Evolutionary conservation across 768 basidiomycete species (phyloP).

Genomic region (Amanita molliuscula): DNA sequence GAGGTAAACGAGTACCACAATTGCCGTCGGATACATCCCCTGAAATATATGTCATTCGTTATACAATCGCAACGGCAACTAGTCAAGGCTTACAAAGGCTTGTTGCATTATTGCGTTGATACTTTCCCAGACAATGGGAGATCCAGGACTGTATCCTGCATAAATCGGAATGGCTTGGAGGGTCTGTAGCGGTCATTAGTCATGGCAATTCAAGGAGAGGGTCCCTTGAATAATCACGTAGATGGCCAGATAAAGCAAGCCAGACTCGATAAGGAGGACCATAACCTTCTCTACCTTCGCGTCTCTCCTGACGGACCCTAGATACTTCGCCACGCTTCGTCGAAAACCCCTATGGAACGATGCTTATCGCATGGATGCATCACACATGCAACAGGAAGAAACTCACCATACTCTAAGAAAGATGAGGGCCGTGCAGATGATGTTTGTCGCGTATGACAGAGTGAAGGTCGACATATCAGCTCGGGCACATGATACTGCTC

Average conservation of each 20-base stretch:
- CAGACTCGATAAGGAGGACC: slow-evolving; percentile 18
- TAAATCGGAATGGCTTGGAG: slow-evolving; percentile 21
- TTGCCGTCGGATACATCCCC: slow-evolving; percentile 4
- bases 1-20: slow-evolving; percentile 2
- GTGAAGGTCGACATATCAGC: slow-evolving; percentile 19
- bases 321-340: slow-evolving; percentile 13
- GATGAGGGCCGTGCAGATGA: slow-evolving; percentile 19
- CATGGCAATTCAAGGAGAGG: not conserved
- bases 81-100: slow-evolving; percentile 12
- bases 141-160: slow-evolving; percentile 14
- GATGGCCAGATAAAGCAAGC: slow-evolving; percentile 16
- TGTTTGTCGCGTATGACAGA: slow-evolving; percentile 19
- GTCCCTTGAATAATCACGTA: slow-evolving; percentile 11
- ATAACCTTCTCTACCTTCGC: slow-evolving; percentile 19
- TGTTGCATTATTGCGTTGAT: slow-evolving; percentile 21
- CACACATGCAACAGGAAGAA: not conserved
- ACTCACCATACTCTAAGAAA: slow-evolving; percentile 17
- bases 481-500: slow-evolving; percentile 15
- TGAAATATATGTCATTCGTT: not conserved
- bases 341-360: slow-evolving; percentile 14
- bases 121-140: slow-evolving; percentile 15
- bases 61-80: not conserved
- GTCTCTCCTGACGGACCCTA: slow-evolving; percentile 14
- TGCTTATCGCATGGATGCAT: not conserved
- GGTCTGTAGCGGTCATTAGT: slow-evolving; percentile 10